These are phyloP conservation scores for Neospora caninum DNA, from an alignment of 169 alveolate species.

Conservation along the genomic window DNA sequence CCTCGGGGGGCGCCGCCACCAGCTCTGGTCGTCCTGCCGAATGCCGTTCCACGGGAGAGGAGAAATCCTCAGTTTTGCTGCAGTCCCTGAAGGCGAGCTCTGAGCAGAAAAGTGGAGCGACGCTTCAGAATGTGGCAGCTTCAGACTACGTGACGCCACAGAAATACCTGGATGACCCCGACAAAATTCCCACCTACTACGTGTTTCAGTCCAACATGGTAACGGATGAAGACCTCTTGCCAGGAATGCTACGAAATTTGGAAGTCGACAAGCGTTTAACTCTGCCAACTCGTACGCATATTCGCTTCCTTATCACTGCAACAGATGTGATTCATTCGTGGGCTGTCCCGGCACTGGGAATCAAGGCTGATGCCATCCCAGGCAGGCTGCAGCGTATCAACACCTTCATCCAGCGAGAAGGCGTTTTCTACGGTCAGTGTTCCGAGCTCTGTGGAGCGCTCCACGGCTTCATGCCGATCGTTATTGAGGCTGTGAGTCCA, in stretches of 20 bases:
- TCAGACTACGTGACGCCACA: slow-evolving; percentile 67
- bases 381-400: slow-evolving; percentile 86
- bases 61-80: neutral
- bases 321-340: slow-evolving; percentile 82
- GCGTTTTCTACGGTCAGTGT: slow-evolving; percentile 92
- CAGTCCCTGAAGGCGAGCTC: neutral
- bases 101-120: neutral
- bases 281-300: slow-evolving; percentile 90
- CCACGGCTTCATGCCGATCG: slow-evolving; percentile 94
- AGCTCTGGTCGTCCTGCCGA: neutral
- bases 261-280: slow-evolving; percentile 90
- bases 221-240: slow-evolving; percentile 72
- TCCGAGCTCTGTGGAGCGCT: slow-evolving; percentile 92
- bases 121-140: slow-evolving; percentile 42
- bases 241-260: slow-evolving; percentile 86
- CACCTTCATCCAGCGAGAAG: slow-evolving; percentile 91
- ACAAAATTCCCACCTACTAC: slow-evolving; percentile 72
- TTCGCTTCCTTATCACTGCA: slow-evolving; percentile 85
- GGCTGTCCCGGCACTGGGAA: slow-evolving; percentile 79
- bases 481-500: slow-evolving; percentile 88
- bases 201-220: slow-evolving; percentile 79
- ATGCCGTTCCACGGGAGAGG: neutral
- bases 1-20: neutral
- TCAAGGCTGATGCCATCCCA: slow-evolving; percentile 92
- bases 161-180: slow-evolving; percentile 72